Evolutionary conservation across 352 stramenopile species (phyloP).

Genomic region (Pythium rhizo-oryzae): DNA sequence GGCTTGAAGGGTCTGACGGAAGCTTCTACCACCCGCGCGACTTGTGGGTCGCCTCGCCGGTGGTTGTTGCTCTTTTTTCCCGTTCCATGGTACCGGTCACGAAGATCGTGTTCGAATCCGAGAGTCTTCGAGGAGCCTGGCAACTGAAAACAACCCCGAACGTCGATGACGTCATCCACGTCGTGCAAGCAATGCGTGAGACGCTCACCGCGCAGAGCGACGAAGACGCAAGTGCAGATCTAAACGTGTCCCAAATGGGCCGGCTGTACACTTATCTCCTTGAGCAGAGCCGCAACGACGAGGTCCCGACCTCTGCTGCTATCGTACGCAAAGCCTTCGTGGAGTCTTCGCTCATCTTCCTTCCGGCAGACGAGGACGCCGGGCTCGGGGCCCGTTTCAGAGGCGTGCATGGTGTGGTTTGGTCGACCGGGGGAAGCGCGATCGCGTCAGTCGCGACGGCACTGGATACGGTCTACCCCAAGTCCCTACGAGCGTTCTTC

Average conservation of each 20-base stretch:
- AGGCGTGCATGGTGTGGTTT: constrained; percentile 13
- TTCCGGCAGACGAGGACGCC: constrained; percentile 2
- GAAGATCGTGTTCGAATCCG: constrained; percentile 30
- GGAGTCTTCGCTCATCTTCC: constrained; percentile 10
- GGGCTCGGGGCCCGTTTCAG: not conserved
- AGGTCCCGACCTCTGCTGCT: constrained; percentile 4
- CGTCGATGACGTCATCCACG: constrained; percentile 45
- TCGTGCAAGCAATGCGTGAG: constrained; percentile 32
- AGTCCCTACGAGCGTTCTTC: constrained; percentile 61
- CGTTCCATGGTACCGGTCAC: constrained; percentile 42
- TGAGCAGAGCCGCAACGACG: constrained; percentile 23
- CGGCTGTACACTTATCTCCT: constrained; percentile 28
- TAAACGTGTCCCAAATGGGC: constrained; percentile 12
- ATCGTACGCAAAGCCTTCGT: constrained; percentile 22
- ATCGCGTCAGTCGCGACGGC: constrained; percentile 30
- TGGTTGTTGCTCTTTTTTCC: constrained; percentile 42
- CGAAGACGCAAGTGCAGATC: not conserved
- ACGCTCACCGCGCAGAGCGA: not conserved
- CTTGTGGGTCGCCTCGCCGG: constrained; percentile 49
- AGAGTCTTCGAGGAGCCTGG: constrained; percentile 34
- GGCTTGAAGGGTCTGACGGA: constrained; percentile 15
- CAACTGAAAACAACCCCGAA: constrained; percentile 44
- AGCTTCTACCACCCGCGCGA: constrained; percentile 31
- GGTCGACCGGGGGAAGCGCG: constrained; percentile 21
- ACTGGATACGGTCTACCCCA: constrained; percentile 60